These are phyloP conservation scores for Globisporangium orthogonon DNA, from an alignment of 352 stramenopile genomes.

Conservation along the genomic window DNA sequence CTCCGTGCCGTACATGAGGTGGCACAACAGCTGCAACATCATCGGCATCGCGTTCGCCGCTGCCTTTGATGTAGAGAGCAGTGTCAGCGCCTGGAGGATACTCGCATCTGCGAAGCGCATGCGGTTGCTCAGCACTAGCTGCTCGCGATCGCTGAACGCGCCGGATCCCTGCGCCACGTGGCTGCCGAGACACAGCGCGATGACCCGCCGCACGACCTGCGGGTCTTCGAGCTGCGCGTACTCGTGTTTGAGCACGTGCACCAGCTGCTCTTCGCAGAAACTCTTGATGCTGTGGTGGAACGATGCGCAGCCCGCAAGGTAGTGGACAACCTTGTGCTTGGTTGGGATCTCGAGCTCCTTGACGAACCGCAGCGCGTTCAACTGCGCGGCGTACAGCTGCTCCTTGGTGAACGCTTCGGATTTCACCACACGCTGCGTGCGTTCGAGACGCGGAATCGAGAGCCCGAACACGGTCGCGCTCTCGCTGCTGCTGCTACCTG, in stretches of 20 bases:
- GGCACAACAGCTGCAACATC: slow-evolving; percentile 68
- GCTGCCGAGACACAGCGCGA: slow-evolving; percentile 57
- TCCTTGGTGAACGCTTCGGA: slow-evolving; percentile 34
- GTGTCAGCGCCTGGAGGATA: slow-evolving; percentile 40
- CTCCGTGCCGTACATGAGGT: slow-evolving; percentile 70
- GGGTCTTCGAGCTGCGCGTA: slow-evolving; percentile 35
- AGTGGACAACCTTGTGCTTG: slow-evolving; percentile 37
- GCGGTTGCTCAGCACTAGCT: slow-evolving; percentile 37
- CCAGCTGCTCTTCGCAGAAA: slow-evolving; percentile 63
- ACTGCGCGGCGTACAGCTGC: slow-evolving; percentile 48
- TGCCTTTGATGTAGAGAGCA: slow-evolving; percentile 44
- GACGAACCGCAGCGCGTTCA: slow-evolving; percentile 52
- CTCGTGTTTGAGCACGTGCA: slow-evolving; percentile 57
- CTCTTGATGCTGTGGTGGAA: slow-evolving; percentile 62
- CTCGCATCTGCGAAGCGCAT: slow-evolving; percentile 46
- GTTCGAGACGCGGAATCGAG: slow-evolving; percentile 37
- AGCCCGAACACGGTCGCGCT: slow-evolving; percentile 27
- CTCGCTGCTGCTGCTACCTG: slow-evolving; percentile 2
- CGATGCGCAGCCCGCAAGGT: slow-evolving; percentile 49
- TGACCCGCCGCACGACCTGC: slow-evolving; percentile 27
- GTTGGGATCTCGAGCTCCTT: slow-evolving; percentile 40
- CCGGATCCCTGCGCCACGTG: slow-evolving; percentile 34
- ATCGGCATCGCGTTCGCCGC: slow-evolving; percentile 51
- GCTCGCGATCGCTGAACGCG: slow-evolving; percentile 30
- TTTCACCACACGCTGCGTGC: slow-evolving; percentile 36